These are phyloP conservation scores for Usnea hakonensis DNA, from an alignment of 495 filamentous ascomycete genomes.

Conservation along the genomic window DNA sequence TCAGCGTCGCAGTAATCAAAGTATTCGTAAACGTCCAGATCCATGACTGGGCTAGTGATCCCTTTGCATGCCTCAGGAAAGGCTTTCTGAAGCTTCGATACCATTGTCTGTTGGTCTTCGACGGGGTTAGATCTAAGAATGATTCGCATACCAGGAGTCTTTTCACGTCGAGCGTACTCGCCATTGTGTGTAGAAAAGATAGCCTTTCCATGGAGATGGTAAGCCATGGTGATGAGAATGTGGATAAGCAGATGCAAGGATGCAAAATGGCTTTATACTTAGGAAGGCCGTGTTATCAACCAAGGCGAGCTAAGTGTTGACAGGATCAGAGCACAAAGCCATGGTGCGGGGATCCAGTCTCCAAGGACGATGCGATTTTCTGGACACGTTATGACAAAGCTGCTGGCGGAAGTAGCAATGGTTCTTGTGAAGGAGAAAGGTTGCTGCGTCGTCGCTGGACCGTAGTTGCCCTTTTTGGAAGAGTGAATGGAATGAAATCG, in stretches of 20 bases:
- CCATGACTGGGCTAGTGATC: constrained; percentile 26
- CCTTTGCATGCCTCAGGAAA: constrained; percentile 29
- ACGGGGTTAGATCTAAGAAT: constrained; percentile 27
- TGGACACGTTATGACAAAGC: background rate
- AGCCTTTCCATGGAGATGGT: constrained; percentile 15
- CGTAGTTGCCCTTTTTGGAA: background rate
- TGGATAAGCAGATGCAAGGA: background rate
- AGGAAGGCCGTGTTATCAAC: background rate
- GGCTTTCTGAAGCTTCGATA: constrained; percentile 19
- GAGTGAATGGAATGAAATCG: background rate
- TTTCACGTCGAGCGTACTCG: constrained; percentile 6
- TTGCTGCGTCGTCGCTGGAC: background rate
- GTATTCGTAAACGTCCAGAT: constrained; percentile 38
- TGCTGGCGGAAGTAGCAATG: constrained; percentile 7
- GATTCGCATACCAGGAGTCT: constrained; percentile 26
- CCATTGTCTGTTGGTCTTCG: constrained; percentile 24
- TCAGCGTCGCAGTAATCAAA: constrained; percentile 48
- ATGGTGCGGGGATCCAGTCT: background rate
- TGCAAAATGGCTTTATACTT: background rate
- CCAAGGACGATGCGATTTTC: background rate
- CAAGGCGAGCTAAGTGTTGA: background rate
- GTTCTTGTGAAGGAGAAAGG: background rate
- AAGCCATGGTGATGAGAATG: constrained; percentile 1
- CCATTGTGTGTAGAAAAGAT: constrained; percentile 30
- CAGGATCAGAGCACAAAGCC: constrained; percentile 3